Evolutionary conservation across 2,329 filamentous ascomycete genomes (phyloP), one percentile per base, ranked within the genome.

Genomic region (Colletotrichum aenigma): DNA sequence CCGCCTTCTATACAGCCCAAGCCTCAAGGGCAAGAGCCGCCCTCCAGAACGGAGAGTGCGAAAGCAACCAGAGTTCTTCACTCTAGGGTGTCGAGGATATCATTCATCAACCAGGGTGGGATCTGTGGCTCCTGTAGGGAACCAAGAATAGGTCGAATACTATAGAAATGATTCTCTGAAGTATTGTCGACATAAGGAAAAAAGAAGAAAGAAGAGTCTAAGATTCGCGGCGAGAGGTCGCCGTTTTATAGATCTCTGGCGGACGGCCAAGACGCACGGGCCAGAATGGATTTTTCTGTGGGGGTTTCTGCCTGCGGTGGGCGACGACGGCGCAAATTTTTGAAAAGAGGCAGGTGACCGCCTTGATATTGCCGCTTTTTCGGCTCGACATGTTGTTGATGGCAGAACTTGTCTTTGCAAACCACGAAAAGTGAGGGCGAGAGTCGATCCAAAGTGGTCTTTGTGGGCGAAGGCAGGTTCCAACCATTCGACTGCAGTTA

Each of bases 161-260:
- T 98, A 96, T 96, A 98, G 94, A 98, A 97, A 95, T 95, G 95
- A 96, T 96, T 96, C 94, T 95, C 86, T 91, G 86, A 90, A 90
- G 88, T 91, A 91, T 91, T 90, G 89, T 91, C 90, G 89, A 89
- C 89, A 89, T 85, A 85, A 91, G 88, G 86, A 88, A 88, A 88
- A 84, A 82, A 86, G 64, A 73, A 87, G 84, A 87, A 87, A 86
- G 82, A 83, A 81, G 79, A 82, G 77, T 56, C 36, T 75, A 86
- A 87, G 84, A 76, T 65, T 38, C 7, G 79, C 81, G 79, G 79
- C 82, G 78, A 74, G 66, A 58, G 79, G 18, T 9, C 61, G 30
- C 16, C 18, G 16, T 82, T 88, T 85, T 89, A 89, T 89, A 90
- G 68, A 73, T 32, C 5, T 73, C 56, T 16, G 21, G 34, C 28